Evolutionary conservation across 2,329 filamentous ascomycete species (phyloP), one percentile per base, ranked within the genome.

Genomic region (Penicillium sp.): DNA sequence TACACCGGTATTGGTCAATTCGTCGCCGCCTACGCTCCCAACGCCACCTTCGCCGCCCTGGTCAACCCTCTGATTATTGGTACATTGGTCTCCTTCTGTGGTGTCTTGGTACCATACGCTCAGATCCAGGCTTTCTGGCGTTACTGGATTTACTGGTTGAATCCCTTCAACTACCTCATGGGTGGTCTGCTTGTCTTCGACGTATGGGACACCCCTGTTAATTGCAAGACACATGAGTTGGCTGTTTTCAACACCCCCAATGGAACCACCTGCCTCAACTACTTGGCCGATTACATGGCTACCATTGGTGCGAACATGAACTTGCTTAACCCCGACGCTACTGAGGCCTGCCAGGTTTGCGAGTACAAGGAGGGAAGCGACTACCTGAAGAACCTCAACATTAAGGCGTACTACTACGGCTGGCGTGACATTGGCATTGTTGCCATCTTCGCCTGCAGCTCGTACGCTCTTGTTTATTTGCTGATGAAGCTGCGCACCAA

Each of bases 341-440:
- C 75, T 0, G 64, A 70, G 1, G 75, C 69, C 0, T 89, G 87
- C 68, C 70, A 71, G 35, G 85, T 88, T 0, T 89, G 87, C 66
- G 76, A 83, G 55, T 89, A 84, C 67, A 71, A 70, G 4, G 72
- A 67, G 14, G 86, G 84, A 0, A 74, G 78, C 9, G 85, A 87
- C 57, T 89, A 87, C 58, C 68, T 89, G 1, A 62, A 72, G 6
- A 82, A 77, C 0, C 57, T 89, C 11, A 87, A 88, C 65, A 61
- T 89, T 8, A 76, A 77, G 1, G 78, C 83, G 2, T 83, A 87
- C 61, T 82, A 78, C 59, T 85, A 85, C 63, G 86, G 84, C 0
- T 89, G 87, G 87, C 78, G 87, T 37, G 80, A 89, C 68, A 81
- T 83, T 0, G 86, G 68, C 0, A 83, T 88, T 53, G 80, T 83